Conservation (phyloP, 2,329 filamentous ascomycete species). For the Penicillium sp. region DNA sequence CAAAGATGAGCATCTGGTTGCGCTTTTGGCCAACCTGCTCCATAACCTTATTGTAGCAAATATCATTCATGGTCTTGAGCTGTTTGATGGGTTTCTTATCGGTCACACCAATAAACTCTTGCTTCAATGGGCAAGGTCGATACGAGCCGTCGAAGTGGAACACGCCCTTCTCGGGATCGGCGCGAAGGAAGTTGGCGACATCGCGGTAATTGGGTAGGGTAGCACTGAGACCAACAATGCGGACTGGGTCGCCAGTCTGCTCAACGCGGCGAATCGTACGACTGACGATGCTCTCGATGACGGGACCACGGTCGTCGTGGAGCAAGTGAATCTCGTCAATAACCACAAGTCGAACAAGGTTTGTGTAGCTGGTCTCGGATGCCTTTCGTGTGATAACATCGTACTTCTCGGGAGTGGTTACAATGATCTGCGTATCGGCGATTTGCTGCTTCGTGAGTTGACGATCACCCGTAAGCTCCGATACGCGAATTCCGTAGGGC, state of each 20-base stretch:
- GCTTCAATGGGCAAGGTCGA: constrained; percentile 89
- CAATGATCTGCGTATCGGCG: constrained; percentile 94
- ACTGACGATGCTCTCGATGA: constrained; percentile 95
- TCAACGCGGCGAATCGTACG: constrained; percentile 91
- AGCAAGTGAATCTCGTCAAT: constrained; percentile 98
- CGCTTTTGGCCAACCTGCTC: constrained; percentile 91
- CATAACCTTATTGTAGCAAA: constrained; percentile 95
- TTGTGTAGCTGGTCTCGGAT: constrained; percentile 94
- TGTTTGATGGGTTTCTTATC: constrained; percentile 99
- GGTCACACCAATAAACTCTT: constrained; percentile 96
- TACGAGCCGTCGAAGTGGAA: constrained; percentile 97
- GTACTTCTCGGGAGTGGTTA: constrained; percentile 98
- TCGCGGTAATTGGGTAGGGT: constrained; percentile 96
- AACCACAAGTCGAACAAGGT: constrained; percentile 91
- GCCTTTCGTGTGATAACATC: constrained; percentile 98
- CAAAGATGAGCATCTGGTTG: constrained; percentile 99
- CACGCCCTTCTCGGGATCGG: constrained; percentile 80
- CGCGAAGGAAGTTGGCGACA: constrained; percentile 91
- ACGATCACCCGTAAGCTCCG: constrained; percentile 96
- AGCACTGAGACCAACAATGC: constrained; percentile 88
- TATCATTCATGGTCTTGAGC: constrained; percentile 98
- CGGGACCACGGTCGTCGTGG: constrained; percentile 95
- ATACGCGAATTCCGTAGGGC: constrained; percentile 86
- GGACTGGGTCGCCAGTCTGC: constrained; percentile 90
- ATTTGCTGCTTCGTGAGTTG: constrained; percentile 99